A percentile compares a stretch with the other conserved stretches of the same genome.
Conservation (phyloP, 1,284 basidiomycete species). For the Rhodotorula sp. region DNA sequence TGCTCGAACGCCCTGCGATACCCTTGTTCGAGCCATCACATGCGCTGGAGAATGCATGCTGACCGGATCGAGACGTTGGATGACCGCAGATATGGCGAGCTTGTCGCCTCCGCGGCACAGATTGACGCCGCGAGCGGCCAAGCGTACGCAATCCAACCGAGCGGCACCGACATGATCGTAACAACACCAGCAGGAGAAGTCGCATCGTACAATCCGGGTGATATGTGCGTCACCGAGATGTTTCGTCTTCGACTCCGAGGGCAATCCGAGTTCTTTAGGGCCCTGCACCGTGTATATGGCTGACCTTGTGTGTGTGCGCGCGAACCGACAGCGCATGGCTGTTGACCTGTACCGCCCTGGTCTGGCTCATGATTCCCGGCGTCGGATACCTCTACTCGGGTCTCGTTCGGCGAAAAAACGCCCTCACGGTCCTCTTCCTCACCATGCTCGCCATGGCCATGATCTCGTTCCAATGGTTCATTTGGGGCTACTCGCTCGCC, state of each 20-base stretch:
- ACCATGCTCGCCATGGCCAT: conserved; percentile 61
- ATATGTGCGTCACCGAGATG: conserved; percentile 17
- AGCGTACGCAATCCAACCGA: conserved; percentile 23
- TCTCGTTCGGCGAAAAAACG: conserved; percentile 59
- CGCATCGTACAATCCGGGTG: conserved; percentile 36
- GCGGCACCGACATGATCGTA: conserved; percentile 43
- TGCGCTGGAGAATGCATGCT: too few relatives aligned
- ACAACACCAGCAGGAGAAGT: conserved; percentile 36
- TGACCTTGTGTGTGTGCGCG: not conserved
- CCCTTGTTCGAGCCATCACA: too few relatives aligned
- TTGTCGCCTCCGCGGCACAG: conserved; percentile 12
- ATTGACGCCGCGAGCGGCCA: conserved; percentile 10
- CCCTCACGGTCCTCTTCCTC: conserved; percentile 55
- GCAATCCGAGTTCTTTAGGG: not conserved
- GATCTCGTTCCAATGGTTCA: conserved; percentile 59
- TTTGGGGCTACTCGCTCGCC: conserved; percentile 50
- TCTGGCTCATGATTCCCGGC: conserved; percentile 74
- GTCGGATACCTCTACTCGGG: conserved; percentile 82
- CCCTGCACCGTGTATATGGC: too few relatives aligned
- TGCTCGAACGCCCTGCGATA: too few relatives aligned
- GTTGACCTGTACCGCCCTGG: conserved; percentile 72
- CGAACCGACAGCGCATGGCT: conserved; percentile 50
- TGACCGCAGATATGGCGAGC: conserved; percentile 28
- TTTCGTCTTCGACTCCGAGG: not conserved
- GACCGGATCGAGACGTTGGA: not conserved